Conservation (phyloP, 148 eudicot genomes). For the Camellia granthamiana region DNA sequence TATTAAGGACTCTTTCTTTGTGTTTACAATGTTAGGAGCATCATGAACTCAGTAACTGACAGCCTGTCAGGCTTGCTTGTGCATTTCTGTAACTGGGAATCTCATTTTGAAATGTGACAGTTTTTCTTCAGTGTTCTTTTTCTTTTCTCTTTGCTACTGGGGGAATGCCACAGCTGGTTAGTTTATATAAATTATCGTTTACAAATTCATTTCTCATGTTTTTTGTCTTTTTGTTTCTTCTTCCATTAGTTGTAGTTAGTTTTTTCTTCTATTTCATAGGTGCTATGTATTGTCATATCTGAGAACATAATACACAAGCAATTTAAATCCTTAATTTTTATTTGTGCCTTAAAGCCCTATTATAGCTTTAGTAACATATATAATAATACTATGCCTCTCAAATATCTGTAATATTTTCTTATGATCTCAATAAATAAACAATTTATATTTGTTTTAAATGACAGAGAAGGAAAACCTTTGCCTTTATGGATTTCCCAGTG, state of each 20-base stretch:
- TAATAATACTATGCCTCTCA: not conserved
- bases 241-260: not conserved
- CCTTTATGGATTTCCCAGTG: slow-evolving; percentile 41
- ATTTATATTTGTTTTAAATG: slow-evolving; percentile 3
- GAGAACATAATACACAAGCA: not conserved
- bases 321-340: not conserved
- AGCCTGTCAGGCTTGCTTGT: not conserved
- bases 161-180: not conserved
- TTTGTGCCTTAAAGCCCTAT: not conserved
- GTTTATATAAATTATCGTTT: not conserved
- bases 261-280: not conserved
- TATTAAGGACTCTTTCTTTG: not conserved
- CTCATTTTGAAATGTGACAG: not conserved
- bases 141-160: not conserved
- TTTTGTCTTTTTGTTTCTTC: not conserved
- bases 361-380: not conserved
- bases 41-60: not conserved
- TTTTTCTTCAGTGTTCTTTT: not conserved
- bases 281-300: not conserved
- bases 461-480: slow-evolving; percentile 50
- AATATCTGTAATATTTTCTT: not conserved
- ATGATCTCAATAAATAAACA: no score
- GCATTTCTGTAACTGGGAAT: not conserved
- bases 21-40: not conserved
- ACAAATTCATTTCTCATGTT: not conserved